Base-by-base conservation (phyloP, 306 rosid species). In the Cicer chorassanicum region DNA sequence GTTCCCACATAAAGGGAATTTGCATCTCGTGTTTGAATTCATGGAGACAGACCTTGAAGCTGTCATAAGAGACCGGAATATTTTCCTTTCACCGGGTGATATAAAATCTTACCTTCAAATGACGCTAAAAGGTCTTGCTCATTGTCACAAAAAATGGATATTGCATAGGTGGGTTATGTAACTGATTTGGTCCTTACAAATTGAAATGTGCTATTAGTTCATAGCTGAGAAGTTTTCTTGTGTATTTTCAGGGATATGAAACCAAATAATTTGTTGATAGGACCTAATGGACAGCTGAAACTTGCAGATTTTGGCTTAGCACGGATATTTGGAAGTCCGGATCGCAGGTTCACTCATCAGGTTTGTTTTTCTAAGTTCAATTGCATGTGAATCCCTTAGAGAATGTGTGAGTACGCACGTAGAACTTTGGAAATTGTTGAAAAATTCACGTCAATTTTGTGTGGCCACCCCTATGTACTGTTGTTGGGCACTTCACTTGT, bases 21-120 rank as follows among this genome's bases (percentile, higher is more conserved):
- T 93, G 93, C 98, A 93, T 80, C 97, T 93, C 38, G 98, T 93
- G 60, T 93, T 93, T 75, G 97, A 93, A 53, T 93, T 93, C 86
- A 93, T 93, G 98, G 98, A 93, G 86, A 93, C 97, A 5, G 98
- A 93, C 84, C 97, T 93, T 10, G 98, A 93, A 87, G 97, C 98
- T 81, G 96, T 93, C 49, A 93, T 91, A 84, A 90, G 98, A 18
- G 96, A 91, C 69, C 89, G 93, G 0, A 93, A 91, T 81, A 93
- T 93, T 80, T 86, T 93, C 69, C 96, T 93, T 59, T 89, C 98
- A 40, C 93, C 98, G 2, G 97, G 92, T 13, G 98, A 93, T 82
- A 87, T 86, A 70, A 93, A 93, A 80, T 88, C 96, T 8, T 93
- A 85, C 81, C 90, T 93, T 74, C 97, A 90, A 77, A 94, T 94